A percentile compares a stretch with the other conserved stretches of the same genome.
These are phyloP conservation scores for Globisporangium cystogenes DNA, from an alignment of 352 stramenopile species.

Conservation along the genomic window DNA sequence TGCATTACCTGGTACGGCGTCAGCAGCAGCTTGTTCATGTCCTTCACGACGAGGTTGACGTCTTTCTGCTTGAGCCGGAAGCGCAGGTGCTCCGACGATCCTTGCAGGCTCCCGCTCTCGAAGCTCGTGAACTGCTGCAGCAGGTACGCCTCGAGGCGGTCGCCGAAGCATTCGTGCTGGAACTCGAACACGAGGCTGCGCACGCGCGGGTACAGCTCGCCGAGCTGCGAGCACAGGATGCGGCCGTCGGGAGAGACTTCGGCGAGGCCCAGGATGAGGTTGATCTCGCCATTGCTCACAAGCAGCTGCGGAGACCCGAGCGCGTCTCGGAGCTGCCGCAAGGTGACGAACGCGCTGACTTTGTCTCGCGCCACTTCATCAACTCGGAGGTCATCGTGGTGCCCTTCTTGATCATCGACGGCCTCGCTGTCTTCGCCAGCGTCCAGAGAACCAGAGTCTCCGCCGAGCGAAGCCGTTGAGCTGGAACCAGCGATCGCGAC, in stretches of 20 bases:
- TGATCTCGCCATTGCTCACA: conserved; percentile 51
- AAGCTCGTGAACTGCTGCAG: conserved; percentile 42
- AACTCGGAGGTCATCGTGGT: neutral
- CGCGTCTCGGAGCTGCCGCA: conserved; percentile 33
- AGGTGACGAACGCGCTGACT: conserved; percentile 24
- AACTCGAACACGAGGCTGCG: conserved; percentile 55
- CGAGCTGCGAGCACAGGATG: conserved; percentile 31
- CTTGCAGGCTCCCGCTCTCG: conserved; percentile 40
- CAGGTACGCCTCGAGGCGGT: conserved; percentile 34
- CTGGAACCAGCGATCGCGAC: conserved; percentile 10
- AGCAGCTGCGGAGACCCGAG: conserved; percentile 52
- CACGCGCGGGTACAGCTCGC: conserved; percentile 34
- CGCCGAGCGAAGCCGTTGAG: neutral
- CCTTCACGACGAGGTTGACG: conserved; percentile 29
- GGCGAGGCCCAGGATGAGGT: conserved; percentile 40
- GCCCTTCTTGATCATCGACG: neutral
- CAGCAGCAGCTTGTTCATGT: conserved; percentile 51
- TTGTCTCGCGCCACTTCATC: conserved; percentile 10
- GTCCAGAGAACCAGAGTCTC: conserved; percentile 1
- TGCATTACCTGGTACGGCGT: conserved; percentile 44
- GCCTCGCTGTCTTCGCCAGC: conserved; percentile 9
- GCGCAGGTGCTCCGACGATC: conserved; percentile 43
- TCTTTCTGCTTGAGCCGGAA: conserved; percentile 39
- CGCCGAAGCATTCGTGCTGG: conserved; percentile 38
- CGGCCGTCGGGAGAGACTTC: conserved; percentile 16